A percentile compares a stretch with the other conserved stretches of the same genome.
Conservation (phyloP, 768 basidiomycete species). For the Russula griseocarnosa region DNA sequence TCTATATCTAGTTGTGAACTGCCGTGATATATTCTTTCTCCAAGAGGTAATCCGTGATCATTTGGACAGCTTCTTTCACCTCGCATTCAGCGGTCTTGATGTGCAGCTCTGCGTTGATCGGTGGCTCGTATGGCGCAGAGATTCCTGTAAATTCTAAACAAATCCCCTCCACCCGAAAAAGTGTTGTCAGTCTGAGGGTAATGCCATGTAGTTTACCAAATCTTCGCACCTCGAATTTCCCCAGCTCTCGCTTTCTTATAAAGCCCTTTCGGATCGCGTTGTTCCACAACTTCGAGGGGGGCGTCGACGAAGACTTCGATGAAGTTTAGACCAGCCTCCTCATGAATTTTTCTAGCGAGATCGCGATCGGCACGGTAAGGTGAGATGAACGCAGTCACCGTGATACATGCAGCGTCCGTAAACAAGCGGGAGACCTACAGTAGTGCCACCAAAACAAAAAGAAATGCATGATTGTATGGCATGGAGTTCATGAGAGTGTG, state of each 20-base stretch:
- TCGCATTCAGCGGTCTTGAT: slow-evolving; percentile 81
- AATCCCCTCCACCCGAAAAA: background rate
- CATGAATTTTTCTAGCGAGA: slow-evolving; percentile 78
- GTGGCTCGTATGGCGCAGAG: slow-evolving; percentile 94
- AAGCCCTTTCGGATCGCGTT: slow-evolving; percentile 93
- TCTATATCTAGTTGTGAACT: slow-evolving; percentile 11
- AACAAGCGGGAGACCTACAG: slow-evolving; percentile 88
- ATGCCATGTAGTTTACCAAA: background rate
- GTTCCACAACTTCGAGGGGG: slow-evolving; percentile 80
- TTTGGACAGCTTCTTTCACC: slow-evolving; percentile 71
- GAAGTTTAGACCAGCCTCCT: slow-evolving; percentile 68
- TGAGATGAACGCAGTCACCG: slow-evolving; percentile 96
- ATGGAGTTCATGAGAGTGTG: too few relatives aligned
- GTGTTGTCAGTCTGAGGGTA: background rate
- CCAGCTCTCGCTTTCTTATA: slow-evolving; percentile 96
- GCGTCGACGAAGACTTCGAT: slow-evolving; percentile 95
- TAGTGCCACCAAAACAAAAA: too few relatives aligned
- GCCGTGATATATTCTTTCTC: slow-evolving; percentile 45
- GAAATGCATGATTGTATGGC: too few relatives aligned
- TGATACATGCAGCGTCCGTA: slow-evolving; percentile 78
- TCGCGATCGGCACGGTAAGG: slow-evolving; percentile 89
- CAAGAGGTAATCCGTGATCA: slow-evolving; percentile 76
- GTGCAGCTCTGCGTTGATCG: slow-evolving; percentile 81
- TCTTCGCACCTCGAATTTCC: slow-evolving; percentile 79
- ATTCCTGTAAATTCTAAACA: slow-evolving; percentile 91